These are phyloP conservation scores for Ceratocystis colombiana DNA, from an alignment of 2,329 filamentous ascomycete genomes.

Conservation along the genomic window DNA sequence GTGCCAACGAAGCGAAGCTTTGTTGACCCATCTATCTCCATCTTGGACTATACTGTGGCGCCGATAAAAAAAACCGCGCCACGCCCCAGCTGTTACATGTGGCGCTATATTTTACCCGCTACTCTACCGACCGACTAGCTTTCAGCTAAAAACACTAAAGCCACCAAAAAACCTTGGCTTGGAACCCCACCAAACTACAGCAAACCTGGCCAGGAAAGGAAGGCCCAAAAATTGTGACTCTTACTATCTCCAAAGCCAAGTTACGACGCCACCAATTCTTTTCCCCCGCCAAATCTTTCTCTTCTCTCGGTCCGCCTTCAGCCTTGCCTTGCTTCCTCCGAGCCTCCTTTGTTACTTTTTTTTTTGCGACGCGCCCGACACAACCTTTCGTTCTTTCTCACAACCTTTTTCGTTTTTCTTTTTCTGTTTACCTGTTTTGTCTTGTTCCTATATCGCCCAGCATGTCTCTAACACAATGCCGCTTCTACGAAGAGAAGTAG, in stretches of 20 bases:
- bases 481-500: slow-evolving; percentile 95
- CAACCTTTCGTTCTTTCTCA: not conserved
- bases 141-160: not conserved
- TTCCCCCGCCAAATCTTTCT: slow-evolving; percentile 14
- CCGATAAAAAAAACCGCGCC: not conserved
- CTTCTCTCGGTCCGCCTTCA: slow-evolving; percentile 13
- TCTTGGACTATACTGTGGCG: not conserved
- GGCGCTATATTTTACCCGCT: not conserved
- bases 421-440: not conserved
- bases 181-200: slow-evolving; percentile 13
- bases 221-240: slow-evolving; percentile 25
- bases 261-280: slow-evolving; percentile 21
- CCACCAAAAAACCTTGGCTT: slow-evolving; percentile 10
- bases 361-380: slow-evolving; percentile 19
- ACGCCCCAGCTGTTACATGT: not conserved
- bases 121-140: not conserved
- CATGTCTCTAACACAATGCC: slow-evolving; percentile 94
- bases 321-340: slow-evolving; percentile 21
- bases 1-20: not conserved
- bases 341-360: not conserved
- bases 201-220: not conserved
- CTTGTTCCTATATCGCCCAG: slow-evolving; percentile 41
- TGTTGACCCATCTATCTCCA: not conserved
- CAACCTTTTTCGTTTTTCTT: slow-evolving; percentile 7
- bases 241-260: slow-evolving; percentile 17